Evolutionary conservation across 164 flowering plant species (phyloP).

Genomic region (Tetracentron sinense): DNA sequence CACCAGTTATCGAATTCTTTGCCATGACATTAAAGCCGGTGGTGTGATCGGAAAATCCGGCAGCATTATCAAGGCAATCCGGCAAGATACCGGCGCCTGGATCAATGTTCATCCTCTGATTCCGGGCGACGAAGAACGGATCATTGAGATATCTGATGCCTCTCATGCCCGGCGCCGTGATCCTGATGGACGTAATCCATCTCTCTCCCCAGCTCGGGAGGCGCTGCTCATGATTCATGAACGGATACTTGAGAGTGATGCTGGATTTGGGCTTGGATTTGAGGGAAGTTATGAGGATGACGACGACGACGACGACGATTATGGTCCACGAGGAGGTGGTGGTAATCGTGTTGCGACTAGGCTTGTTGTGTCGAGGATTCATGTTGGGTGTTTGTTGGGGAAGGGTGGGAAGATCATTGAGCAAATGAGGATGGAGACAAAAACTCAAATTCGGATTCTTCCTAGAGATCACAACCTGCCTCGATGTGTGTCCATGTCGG

Average conservation of each 20-base stretch:
- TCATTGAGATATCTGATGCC: constrained; percentile 92
- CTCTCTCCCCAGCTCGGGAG: constrained; percentile 88
- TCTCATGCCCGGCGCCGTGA: constrained; percentile 66
- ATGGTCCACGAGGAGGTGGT: constrained; percentile 32
- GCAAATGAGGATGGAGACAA: constrained; percentile 95
- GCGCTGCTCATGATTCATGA: constrained; percentile 85
- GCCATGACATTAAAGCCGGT: constrained; percentile 78
- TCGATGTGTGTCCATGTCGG: constrained; percentile 72
- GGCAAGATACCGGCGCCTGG: constrained; percentile 95
- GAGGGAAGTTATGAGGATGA: constrained; percentile 20
- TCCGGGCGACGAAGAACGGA: constrained; percentile 86
- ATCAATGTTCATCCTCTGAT: constrained; percentile 81
- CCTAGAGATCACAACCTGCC: constrained; percentile 90
- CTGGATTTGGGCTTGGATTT: constrained; percentile 24
- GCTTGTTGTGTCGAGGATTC: constrained; percentile 81
- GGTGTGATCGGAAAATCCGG: constrained; percentile 96
- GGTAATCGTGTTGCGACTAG: constrained; percentile 62
- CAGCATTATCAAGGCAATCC: constrained; percentile 72
- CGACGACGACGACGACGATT: constrained; percentile 44
- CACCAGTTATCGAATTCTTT: constrained; percentile 71
- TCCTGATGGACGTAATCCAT: constrained; percentile 70
- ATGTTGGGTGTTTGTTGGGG: constrained; percentile 92
- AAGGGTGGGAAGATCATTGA: constrained; percentile 98
- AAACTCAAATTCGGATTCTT: constrained; percentile 89
- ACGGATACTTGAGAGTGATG: constrained; percentile 79